Percentiles rank a stretch among this genome's conserved stretches.
Conservation (phyloP, 2,329 filamentous ascomycete genomes). For the Fusarium beomiforme region DNA sequence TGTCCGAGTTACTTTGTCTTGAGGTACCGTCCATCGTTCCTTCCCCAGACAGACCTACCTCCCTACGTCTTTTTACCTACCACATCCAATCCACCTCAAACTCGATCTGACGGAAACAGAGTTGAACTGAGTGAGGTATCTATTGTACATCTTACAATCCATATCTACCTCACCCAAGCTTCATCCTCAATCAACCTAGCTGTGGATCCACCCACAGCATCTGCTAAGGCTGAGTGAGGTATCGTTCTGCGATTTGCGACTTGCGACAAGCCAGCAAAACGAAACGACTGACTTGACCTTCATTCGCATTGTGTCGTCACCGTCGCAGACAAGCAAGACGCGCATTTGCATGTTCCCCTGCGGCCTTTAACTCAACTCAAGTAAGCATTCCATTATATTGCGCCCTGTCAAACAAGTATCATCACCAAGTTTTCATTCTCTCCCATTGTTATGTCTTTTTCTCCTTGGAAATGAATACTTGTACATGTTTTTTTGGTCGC, state of each 20-base stretch:
- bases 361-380: constrained; percentile 2
- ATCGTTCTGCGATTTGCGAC: constrained; percentile 15
- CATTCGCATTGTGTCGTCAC: constrained; percentile 35
- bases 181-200: constrained; percentile 21
- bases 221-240: constrained; percentile 10
- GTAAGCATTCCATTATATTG: constrained; percentile 26
- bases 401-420: not conserved
- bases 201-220: constrained; percentile 43
- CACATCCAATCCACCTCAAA: constrained; percentile 30
- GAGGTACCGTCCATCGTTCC: constrained; percentile 51
- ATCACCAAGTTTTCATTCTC: not conserved
- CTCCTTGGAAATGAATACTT: not conserved
- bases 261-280: constrained; percentile 11
- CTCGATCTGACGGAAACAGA: constrained; percentile 27
- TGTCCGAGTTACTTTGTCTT: constrained; percentile 53
- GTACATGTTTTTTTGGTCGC: constrained; percentile 21
- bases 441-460: not conserved
- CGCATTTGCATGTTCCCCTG: constrained; percentile 30
- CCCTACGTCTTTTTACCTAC: constrained; percentile 2
- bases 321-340: constrained; percentile 25
- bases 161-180: not conserved
- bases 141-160: constrained; percentile 36
- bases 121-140: constrained; percentile 25
- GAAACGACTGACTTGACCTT: not conserved
- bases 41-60: constrained; percentile 31